Evolutionary conservation across 768 basidiomycete genomes (phyloP), one percentile per base, ranked within the genome.

Genomic region (Kwoniella bestiolae): DNA sequence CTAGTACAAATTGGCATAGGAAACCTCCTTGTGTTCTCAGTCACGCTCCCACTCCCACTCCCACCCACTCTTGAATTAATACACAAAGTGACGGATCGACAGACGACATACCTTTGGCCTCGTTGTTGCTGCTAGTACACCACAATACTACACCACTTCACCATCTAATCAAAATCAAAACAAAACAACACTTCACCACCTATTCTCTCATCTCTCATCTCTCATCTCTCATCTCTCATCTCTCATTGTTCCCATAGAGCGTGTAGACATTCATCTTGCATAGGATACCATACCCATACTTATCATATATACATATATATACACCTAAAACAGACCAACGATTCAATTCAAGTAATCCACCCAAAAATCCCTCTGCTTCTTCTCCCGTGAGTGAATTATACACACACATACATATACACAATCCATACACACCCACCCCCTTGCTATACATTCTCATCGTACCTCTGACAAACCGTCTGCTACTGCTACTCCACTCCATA

Each of bases 21-120:
- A n/a, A 41, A 41, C 38, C 38, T 41, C 38, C 38, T 41, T n/a
- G 9, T 21, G 46, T 9, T 8, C 23, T 18, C 46, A n/a, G 5
- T 47, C 46, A 47, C 25, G n/a, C 46, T 47, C 46, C n/a, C 29
- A 32, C 14, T 51, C 49, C 11, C 21, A 32, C 31, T 18, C 14
- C 4, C 52, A 18, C 18, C 32, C 52, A 26, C 31, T 34, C n/a
- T 26, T 16, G 32, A 34, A 55, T 12, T 21, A 32, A 34, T 14
- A 14, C 18, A 26, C n/a, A 3, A 55, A 32, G 5, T 31, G 29
- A 25, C 14, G 7, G 26, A 26, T 32, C 9, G 23, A 21, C 16
- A 49, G 21, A 14, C 18, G 25, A 23, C 23, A 52, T 55, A 55
- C 52, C 52, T 55, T 55, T 55, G 31, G 52, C 52, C 52, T 55